phyloP scores from a whole-genome alignment of 306 rosid species.

The Medicago ruthenica region DNA sequence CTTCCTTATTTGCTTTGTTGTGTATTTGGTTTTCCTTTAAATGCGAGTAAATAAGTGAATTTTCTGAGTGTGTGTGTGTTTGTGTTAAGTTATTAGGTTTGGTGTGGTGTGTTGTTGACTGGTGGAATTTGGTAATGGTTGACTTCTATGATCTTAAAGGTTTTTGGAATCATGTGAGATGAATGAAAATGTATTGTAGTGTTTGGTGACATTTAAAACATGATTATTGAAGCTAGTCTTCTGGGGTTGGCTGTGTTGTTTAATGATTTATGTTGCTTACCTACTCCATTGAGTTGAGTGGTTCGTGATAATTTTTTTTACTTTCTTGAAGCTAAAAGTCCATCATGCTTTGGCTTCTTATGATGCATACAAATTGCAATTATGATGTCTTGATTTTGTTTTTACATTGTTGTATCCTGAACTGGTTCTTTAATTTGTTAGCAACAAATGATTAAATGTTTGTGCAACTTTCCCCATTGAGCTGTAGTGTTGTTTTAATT shows the following conservation, averaged over 20 bases:
- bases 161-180: constrained; percentile 32
- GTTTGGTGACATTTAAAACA: constrained; percentile 10
- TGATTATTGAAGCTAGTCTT: neutral
- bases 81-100: constrained; percentile 2
- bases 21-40: constrained; percentile 11
- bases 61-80: neutral
- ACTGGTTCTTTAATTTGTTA: constrained; percentile 25
- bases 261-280: constrained; percentile 12
- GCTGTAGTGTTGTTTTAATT: constrained; percentile 24
- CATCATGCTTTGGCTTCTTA: constrained; percentile 20
- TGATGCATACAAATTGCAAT: neutral
- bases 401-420: constrained; percentile 11
- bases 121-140: constrained; percentile 13
- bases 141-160: constrained; percentile 7
- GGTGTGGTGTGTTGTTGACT: constrained; percentile 34
- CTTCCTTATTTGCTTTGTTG: constrained; percentile 14
- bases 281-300: constrained; percentile 21
- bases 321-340: constrained; percentile 9
- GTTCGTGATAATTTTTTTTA: neutral
- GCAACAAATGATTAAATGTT: neutral
- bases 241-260: neutral
- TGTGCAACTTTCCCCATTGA: neutral
- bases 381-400: constrained; percentile 26
- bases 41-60: neutral
- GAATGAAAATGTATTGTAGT: constrained; percentile 25